Percentiles rank a stretch among this genome's conserved stretches.
Evolutionary conservation across 1,284 basidiomycete species (phyloP).

Genomic region (Volvariella surrecta): DNA sequence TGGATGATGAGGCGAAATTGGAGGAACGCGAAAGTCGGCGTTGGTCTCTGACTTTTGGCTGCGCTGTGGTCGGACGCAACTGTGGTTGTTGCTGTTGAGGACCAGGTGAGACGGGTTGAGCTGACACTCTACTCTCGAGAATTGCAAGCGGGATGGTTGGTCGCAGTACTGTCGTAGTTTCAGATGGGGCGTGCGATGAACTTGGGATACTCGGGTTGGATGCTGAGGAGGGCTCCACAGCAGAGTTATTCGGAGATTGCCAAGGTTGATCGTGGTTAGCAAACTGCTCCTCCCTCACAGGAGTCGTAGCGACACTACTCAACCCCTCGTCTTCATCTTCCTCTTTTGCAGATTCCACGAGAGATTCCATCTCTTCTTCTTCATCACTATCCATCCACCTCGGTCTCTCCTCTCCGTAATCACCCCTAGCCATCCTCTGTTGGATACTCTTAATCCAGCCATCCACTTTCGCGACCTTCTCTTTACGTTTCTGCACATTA

Average conservation of each 20-base stretch:
- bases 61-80: constrained; percentile 41
- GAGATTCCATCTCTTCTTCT: constrained; percentile 25
- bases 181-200: constrained; percentile 24
- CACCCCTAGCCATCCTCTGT: constrained; percentile 50
- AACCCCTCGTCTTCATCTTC: constrained; percentile 23
- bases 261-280: background rate
- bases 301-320: background rate
- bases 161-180: constrained; percentile 14
- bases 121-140: constrained; percentile 29
- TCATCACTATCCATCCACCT: constrained; percentile 39
- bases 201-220: background rate
- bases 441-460: constrained; percentile 72
- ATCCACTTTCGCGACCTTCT: constrained; percentile 71
- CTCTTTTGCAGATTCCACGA: constrained; percentile 3
- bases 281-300: constrained; percentile 7
- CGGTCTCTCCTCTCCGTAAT: constrained; percentile 46
- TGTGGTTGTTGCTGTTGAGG: constrained; percentile 23
- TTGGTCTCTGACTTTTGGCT: constrained; percentile 20
- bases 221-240: background rate
- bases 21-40: constrained; percentile 14
- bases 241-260: background rate
- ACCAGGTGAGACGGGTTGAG: no score
- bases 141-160: constrained; percentile 22
- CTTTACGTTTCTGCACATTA: constrained; percentile 56
- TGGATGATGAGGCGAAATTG: constrained; percentile 15